Evolutionary conservation across 768 basidiomycete species (phyloP), one percentile per base, ranked within the genome.

Genomic region (Xerocomus brunneocitrinus): DNA sequence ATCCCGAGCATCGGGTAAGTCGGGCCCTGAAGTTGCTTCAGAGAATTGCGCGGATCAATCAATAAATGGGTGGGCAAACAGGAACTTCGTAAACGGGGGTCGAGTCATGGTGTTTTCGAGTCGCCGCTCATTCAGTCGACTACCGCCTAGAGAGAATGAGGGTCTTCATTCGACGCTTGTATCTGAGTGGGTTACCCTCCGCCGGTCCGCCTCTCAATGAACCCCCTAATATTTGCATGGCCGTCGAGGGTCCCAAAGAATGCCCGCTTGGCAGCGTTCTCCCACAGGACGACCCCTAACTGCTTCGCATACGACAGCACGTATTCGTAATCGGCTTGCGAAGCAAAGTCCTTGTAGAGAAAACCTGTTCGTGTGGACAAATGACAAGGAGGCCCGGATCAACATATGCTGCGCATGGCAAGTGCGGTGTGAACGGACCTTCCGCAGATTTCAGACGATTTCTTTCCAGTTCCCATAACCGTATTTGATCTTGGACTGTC

Each of bases 401-500:
- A 60, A 42, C 27, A 62, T 51, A 40, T 51, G 50, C 59, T 35
- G 55, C 43, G 27, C 46, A 59, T 50, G 27, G 34, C 48, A 42
- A 57, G 27, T 30, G 42, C 42, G 46, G 30, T 24, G 55, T 19
- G 34, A 34, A 67, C 73, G 53, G 65, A 92, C 95, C 92, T 79
- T 95, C 90, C 67, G 85, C 78, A 39, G 89, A 86, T 63, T 89
- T 87, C 9, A 98, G 76, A 49, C 97, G 82, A 67, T 97, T 94
- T 70, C 88, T 82, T 74, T 98, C 97, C 41, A 95, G 77, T 71
- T 99, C 95, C 94, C 97, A 99, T 16, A 98, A 77, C 53, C 95
- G 85, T 56, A 99, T 90, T 71, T 98, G 95, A 72, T 99, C 95
- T 65, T 97, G 94, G 0, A 99, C 95, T 0, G 97, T 98, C 41